These are phyloP conservation scores for Geotrichum carabidarum DNA, from an alignment of 1,139 yeast species.

Conservation along the genomic window DNA sequence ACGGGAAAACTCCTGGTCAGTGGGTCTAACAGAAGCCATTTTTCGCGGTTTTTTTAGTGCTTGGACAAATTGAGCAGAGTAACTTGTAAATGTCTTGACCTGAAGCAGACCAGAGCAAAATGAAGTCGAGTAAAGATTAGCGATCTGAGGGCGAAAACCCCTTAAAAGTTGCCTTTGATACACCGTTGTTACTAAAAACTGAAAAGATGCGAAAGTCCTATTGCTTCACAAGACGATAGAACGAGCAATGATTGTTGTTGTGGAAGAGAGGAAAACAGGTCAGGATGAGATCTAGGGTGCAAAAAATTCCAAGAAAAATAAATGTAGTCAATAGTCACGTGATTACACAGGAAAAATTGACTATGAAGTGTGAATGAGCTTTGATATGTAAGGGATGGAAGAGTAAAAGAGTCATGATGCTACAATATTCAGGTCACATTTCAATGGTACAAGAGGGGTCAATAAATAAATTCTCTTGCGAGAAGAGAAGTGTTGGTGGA, in stretches of 20 bases:
- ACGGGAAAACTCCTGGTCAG: conserved; percentile 53
- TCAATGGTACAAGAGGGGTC: too few species aligned
- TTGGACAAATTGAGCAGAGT: conserved; percentile 2
- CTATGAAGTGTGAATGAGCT: not conserved
- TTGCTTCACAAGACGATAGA: not conserved
- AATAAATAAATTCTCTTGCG: not conserved
- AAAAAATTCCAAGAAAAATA: not conserved
- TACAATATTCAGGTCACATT: too few species aligned
- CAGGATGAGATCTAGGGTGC: not conserved
- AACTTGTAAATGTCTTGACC: not conserved
- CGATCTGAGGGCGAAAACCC: conserved; percentile 13
- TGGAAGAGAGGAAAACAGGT: not conserved
- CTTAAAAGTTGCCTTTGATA: conserved; percentile 9
- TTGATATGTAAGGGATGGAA: not conserved
- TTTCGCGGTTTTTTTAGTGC: conserved; percentile 2
- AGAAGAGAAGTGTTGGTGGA: not conserved
- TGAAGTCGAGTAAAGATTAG: not conserved
- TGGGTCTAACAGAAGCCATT: conserved; percentile 28
- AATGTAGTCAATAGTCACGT: not conserved
- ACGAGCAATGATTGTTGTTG: not conserved
- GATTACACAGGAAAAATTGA: not conserved
- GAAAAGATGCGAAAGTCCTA: not conserved
- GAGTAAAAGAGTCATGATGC: not conserved
- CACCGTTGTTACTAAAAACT: conserved; percentile 6
- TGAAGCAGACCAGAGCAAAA: conserved; percentile 1